Evolutionary conservation across 306 rosid genomes (phyloP).

Genomic region (Cucurbita argyrosperma): DNA sequence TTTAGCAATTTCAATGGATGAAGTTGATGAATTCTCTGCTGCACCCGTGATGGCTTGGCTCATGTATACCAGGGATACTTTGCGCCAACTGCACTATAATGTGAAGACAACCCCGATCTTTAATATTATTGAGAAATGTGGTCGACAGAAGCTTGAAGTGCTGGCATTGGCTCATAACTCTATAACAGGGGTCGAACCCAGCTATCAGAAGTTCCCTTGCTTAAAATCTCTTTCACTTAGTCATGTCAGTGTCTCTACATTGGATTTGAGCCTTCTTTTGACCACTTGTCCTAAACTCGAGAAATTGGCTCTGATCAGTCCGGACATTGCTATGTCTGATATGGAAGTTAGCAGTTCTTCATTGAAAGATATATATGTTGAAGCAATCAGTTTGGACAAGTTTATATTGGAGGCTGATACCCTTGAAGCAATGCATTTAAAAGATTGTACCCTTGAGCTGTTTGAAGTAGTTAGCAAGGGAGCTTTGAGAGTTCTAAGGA

Average conservation of each 20-base stretch:
- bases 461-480: slow-evolving; percentile 57
- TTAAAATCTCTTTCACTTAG: slow-evolving; percentile 62
- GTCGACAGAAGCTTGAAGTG: slow-evolving; percentile 56
- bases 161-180: slow-evolving; percentile 47
- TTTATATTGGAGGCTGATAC: slow-evolving; percentile 37
- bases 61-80: slow-evolving; percentile 59
- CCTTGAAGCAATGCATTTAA: slow-evolving; percentile 45
- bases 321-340: slow-evolving; percentile 67
- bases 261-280: slow-evolving; percentile 65
- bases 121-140: slow-evolving; percentile 55
- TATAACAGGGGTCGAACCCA: slow-evolving; percentile 60
- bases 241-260: slow-evolving; percentile 48
- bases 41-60: slow-evolving; percentile 80
- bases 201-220: slow-evolving; percentile 58
- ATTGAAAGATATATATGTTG: slow-evolving; percentile 48
- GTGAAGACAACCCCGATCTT: slow-evolving; percentile 52
- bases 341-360: slow-evolving; percentile 56
- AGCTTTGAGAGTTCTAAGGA: slow-evolving; percentile 32
- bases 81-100: slow-evolving; percentile 42
- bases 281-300: slow-evolving; percentile 54
- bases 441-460: slow-evolving; percentile 49
- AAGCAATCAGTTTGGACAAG: slow-evolving; percentile 62
- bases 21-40: slow-evolving; percentile 55
- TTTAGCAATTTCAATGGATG: slow-evolving; percentile 60
- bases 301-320: slow-evolving; percentile 45